These are phyloP conservation scores for Zizania latifolia DNA, from an alignment of 176 grass and related monocot genomes.

Conservation along the genomic window DNA sequence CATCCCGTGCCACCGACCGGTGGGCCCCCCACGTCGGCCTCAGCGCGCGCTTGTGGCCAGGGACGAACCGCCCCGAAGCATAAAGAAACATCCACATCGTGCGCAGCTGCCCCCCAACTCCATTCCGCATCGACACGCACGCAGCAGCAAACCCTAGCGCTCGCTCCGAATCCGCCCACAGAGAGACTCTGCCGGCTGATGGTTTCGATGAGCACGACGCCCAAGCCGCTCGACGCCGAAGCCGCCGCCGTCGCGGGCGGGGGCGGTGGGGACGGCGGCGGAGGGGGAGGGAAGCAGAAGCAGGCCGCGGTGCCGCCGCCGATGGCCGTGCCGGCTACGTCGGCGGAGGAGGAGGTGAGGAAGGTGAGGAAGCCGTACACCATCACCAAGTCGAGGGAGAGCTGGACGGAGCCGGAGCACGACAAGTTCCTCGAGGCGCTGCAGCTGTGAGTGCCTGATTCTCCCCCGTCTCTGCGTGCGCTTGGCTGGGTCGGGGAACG, in stretches of 20 bases:
- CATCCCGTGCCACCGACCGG: neutral
- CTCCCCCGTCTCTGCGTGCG: neutral
- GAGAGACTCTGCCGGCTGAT: constrained; percentile 29
- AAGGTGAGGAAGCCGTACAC: constrained; percentile 77
- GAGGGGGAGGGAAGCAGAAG: neutral
- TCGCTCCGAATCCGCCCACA: too few species aligned
- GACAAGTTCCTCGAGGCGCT: constrained; percentile 80
- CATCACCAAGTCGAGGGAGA: constrained; percentile 78
- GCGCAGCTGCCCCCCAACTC: neutral
- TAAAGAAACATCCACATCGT: constrained; percentile 24
- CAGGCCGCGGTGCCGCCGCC: constrained; percentile 14
- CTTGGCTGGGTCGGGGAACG: neutral
- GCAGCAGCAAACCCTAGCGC: constrained; percentile 38
- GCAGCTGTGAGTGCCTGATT: constrained; percentile 47
- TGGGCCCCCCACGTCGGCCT: neutral
- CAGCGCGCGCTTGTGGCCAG: neutral
- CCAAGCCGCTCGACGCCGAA: constrained; percentile 22
- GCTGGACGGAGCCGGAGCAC: constrained; percentile 75
- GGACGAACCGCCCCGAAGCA: constrained; percentile 13
- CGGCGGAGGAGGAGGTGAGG: constrained; percentile 17
- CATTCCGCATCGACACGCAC: neutral
- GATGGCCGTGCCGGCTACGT: constrained; percentile 31
- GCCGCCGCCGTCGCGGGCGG: neutral
- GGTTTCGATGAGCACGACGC: constrained; percentile 49
- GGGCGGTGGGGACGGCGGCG: neutral